These are phyloP conservation scores for Furcasterigmium sp. DNA, from an alignment of 2,329 filamentous ascomycete species.

Conservation along the genomic window DNA sequence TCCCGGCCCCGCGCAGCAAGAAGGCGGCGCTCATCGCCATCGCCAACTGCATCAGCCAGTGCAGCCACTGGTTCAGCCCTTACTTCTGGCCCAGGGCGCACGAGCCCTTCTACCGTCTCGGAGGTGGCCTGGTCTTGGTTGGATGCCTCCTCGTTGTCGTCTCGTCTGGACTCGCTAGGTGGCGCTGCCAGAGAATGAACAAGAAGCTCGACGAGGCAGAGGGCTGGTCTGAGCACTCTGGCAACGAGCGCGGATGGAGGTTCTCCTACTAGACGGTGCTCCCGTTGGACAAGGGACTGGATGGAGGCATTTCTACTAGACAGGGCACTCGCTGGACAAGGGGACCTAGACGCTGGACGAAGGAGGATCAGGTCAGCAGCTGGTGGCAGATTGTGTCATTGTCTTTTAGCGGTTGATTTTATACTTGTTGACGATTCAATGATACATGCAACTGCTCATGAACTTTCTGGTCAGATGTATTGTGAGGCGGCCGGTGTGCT, in stretches of 20 bases:
- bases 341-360: no score
- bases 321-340: no score
- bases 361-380: no score
- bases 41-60: slow-evolving; percentile 29
- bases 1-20: slow-evolving; percentile 30
- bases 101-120: slow-evolving; percentile 19
- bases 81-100: slow-evolving; percentile 25
- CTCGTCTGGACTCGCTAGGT: slow-evolving; percentile 13
- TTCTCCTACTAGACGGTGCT: slow-evolving; percentile 6
- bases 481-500: no score
- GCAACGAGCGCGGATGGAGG: slow-evolving; percentile 15
- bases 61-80: slow-evolving; percentile 32
- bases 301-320: no score
- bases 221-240: slow-evolving; percentile 15
- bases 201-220: slow-evolving; percentile 18
- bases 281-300: no score
- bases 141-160: slow-evolving; percentile 13
- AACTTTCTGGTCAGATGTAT: no score
- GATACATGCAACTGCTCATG: no score
- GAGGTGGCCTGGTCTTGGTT: slow-evolving; percentile 14
- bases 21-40: slow-evolving; percentile 33
- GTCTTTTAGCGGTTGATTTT: no score
- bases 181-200: slow-evolving; percentile 15
- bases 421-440: no score
- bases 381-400: no score